phyloP scores from a whole-genome alignment of 495 filamentous ascomycete species.

The Penicillium crystallinum region DNA sequence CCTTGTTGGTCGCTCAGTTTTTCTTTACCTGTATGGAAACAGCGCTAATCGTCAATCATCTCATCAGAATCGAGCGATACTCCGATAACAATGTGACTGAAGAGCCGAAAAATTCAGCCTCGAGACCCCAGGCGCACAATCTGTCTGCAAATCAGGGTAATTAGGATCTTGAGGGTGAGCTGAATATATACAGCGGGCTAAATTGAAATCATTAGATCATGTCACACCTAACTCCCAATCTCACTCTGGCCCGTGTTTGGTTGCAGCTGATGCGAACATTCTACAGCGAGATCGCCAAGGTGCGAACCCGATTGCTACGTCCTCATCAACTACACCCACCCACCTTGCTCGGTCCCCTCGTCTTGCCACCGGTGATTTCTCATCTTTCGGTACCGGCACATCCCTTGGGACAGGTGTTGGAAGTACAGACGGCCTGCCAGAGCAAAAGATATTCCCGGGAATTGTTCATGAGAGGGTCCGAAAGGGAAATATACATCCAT shows the following conservation, averaged over 20 bases:
- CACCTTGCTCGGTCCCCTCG: conserved; percentile 5
- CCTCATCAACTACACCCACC: conserved; percentile 1
- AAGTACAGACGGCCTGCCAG: conserved; percentile 47
- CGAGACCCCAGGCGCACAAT: conserved; percentile 9
- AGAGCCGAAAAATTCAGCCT: conserved; percentile 13
- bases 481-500: conserved; percentile 37
- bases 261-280: not conserved
- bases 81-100: conserved; percentile 12
- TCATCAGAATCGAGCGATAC: conserved; percentile 28
- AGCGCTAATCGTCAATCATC: not conserved
- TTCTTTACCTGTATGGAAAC: not conserved
- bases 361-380: conserved; percentile 13
- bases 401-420: conserved; percentile 25
- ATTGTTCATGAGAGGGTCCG: conserved; percentile 57
- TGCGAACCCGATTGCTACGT: not conserved
- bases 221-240: not conserved
- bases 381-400: conserved; percentile 9
- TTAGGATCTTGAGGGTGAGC: not conserved
- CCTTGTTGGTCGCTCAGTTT: conserved; percentile 56
- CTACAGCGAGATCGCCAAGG: not conserved
- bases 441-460: conserved; percentile 69
- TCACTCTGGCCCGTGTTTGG: not conserved
- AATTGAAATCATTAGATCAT: not conserved
- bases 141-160: not conserved
- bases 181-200: not conserved